Conservation (phyloP, 306 rosid species). For the Boehmeria nivea region DNA sequence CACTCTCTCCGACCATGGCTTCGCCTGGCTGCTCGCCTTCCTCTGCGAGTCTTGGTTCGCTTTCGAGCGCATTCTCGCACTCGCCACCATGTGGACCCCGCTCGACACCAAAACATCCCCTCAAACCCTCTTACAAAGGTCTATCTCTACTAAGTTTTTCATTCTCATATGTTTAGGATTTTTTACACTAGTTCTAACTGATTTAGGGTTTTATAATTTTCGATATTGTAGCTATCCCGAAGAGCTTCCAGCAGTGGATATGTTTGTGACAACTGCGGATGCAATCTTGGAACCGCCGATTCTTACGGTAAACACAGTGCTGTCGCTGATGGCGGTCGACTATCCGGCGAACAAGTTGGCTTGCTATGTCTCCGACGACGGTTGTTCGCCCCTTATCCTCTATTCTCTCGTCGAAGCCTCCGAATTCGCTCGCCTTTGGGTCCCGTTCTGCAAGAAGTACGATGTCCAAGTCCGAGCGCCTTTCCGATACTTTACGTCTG, state of each 20-base stretch:
- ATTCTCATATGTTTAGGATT: too few species aligned
- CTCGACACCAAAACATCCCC: slow-evolving; percentile 33
- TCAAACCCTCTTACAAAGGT: slow-evolving; percentile 28
- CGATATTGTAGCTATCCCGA: background rate
- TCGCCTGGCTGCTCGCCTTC: slow-evolving; percentile 46
- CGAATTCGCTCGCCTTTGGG: slow-evolving; percentile 51
- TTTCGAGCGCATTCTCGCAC: slow-evolving; percentile 28
- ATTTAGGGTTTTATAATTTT: too few species aligned
- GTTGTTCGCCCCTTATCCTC: slow-evolving; percentile 42
- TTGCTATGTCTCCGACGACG: slow-evolving; percentile 77
- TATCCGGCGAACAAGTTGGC: slow-evolving; percentile 59
- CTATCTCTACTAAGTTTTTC: too few species aligned
- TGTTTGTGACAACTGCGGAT: slow-evolving; percentile 71
- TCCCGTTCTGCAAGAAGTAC: slow-evolving; percentile 54
- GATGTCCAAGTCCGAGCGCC: slow-evolving; percentile 52
- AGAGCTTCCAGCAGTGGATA: slow-evolving; percentile 53
- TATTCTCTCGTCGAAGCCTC: slow-evolving; percentile 53
- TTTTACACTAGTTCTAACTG: too few species aligned
- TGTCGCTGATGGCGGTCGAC: slow-evolving; percentile 55
- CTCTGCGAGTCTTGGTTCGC: slow-evolving; percentile 63
- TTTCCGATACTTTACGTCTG: slow-evolving; percentile 33
- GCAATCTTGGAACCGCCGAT: slow-evolving; percentile 52
- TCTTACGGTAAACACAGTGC: slow-evolving; percentile 51
- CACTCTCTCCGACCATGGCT: slow-evolving; percentile 4
- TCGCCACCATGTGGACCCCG: slow-evolving; percentile 51